phyloP scores from a whole-genome alignment of 176 grass and related monocot species.

The Areca catechu region DNA sequence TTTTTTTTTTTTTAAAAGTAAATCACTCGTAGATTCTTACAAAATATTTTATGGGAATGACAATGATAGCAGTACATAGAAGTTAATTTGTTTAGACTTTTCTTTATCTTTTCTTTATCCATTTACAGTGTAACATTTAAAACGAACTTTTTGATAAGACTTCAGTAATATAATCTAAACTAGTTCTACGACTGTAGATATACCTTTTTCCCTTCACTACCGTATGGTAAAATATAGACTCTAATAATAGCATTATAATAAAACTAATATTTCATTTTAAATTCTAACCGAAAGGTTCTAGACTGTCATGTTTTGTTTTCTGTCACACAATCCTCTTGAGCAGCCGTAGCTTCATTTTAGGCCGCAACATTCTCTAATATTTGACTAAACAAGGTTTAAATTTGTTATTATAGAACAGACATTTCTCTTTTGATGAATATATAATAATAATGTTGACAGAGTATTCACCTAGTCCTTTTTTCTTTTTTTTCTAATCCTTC shows the following conservation, averaged over 20 bases:
- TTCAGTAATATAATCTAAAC: no score
- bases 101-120: no score
- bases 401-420: neutral
- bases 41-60: no score
- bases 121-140: no score
- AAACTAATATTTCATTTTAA: neutral
- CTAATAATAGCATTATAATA: neutral
- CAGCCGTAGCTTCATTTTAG: no score
- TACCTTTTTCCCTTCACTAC: no score
- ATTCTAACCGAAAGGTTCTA: neutral
- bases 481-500: neutral
- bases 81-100: no score
- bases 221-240: neutral
- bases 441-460: neutral
- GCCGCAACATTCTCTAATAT: neutral
- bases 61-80: no score
- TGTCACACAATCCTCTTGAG: neutral
- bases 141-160: no score
- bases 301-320: neutral
- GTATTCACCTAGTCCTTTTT: neutral
- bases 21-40: no score
- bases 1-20: no score
- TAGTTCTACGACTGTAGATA: no score
- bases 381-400: neutral
- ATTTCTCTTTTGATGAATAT: constrained; percentile 1